Evolutionary conservation across 208 protist species (phyloP).

Genomic region (Borovskyia barvae): DNA sequence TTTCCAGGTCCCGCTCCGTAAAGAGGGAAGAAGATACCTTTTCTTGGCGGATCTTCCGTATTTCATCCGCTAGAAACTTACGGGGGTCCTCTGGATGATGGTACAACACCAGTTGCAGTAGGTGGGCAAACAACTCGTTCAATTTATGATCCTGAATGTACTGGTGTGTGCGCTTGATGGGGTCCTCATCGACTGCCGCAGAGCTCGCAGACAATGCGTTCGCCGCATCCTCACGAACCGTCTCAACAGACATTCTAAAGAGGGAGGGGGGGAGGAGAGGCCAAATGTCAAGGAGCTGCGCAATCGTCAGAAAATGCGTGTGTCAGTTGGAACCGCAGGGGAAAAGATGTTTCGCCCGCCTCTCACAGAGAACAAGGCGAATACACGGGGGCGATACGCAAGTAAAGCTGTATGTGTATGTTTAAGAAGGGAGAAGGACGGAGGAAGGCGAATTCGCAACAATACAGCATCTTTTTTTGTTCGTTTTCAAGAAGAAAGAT

Average conservation of each 20-base stretch:
- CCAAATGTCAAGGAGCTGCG: not conserved
- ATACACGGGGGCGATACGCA: too few species aligned
- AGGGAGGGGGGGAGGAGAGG: not conserved
- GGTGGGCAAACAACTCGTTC: slow-evolving; percentile 83
- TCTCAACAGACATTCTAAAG: slow-evolving; percentile 17
- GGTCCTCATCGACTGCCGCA: slow-evolving; percentile 19
- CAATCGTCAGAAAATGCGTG: not conserved
- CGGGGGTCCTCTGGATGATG: slow-evolving; percentile 79
- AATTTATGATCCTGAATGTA: slow-evolving; percentile 84
- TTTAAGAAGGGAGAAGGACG: not conserved
- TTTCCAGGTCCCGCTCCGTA: slow-evolving; percentile 84
- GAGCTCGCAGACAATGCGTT: not conserved
- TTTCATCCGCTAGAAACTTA: slow-evolving; percentile 71
- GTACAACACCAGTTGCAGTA: slow-evolving; percentile 87
- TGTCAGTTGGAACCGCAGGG: not conserved
- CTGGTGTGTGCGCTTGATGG: slow-evolving; percentile 33
- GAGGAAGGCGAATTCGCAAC: not conserved
- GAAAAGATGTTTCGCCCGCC: too few species aligned
- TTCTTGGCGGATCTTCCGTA: slow-evolving; percentile 62
- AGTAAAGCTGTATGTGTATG: not conserved
- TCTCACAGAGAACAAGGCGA: too few species aligned
- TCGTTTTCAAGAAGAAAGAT: too few species aligned
- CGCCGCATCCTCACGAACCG: too few species aligned
- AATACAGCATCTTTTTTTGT: too few species aligned
- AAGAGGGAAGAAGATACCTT: slow-evolving; percentile 75